These are phyloP conservation scores for Domatiomyces globalis DNA, from an alignment of 2,329 filamentous ascomycete species.

Conservation along the genomic window DNA sequence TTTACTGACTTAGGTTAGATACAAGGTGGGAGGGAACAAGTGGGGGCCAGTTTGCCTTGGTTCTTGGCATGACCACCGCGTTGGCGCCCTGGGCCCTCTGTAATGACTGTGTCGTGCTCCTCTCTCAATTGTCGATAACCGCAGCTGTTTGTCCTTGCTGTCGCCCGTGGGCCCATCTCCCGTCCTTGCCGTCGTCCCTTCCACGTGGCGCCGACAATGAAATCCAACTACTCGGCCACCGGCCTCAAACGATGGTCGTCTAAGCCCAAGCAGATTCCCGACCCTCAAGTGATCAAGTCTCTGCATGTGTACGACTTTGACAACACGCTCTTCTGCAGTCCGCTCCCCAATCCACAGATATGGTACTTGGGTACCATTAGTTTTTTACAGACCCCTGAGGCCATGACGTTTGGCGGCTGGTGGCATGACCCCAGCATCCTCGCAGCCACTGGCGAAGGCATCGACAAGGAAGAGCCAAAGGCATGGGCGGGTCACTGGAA, in stretches of 20 bases:
- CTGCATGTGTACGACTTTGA: slow-evolving; percentile 97
- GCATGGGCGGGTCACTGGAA: slow-evolving; percentile 97
- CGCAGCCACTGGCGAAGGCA: slow-evolving; percentile 67
- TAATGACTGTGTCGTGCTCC: no score
- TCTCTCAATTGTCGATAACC: no score
- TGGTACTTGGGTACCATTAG: slow-evolving; percentile 73
- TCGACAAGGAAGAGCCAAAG: slow-evolving; percentile 64
- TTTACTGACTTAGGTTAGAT: no score
- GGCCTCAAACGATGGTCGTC: slow-evolving; percentile 75
- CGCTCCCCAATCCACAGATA: slow-evolving; percentile 72
- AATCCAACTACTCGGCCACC: slow-evolving; percentile 46
- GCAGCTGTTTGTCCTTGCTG: no score
- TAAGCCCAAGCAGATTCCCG: slow-evolving; percentile 50
- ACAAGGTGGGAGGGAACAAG: no score
- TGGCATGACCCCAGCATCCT: slow-evolving; percentile 90
- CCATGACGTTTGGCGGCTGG: slow-evolving; percentile 77
- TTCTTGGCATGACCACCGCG: no score
- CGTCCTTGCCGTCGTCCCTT: no score
- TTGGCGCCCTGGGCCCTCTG: no score
- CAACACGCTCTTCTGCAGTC: slow-evolving; percentile 87
- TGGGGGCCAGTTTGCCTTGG: no score
- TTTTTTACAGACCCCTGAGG: slow-evolving; percentile 58
- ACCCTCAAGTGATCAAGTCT: slow-evolving; percentile 53
- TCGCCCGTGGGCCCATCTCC: neutral
- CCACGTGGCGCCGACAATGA: slow-evolving; percentile 6